Evolutionary conservation across 2,329 filamentous ascomycete genomes (phyloP).

Genomic region (Colletotrichum trifolii): DNA sequence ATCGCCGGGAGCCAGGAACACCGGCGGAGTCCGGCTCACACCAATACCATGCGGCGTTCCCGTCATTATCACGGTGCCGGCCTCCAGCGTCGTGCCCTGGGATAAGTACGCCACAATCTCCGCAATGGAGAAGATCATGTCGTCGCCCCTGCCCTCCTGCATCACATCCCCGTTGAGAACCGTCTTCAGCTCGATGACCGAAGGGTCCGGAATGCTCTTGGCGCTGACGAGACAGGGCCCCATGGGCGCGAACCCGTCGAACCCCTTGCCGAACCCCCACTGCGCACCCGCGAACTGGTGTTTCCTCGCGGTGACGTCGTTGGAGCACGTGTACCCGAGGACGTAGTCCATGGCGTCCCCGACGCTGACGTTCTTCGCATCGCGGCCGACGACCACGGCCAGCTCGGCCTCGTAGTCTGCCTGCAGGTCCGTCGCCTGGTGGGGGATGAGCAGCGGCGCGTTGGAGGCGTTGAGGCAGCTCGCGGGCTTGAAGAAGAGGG

Average conservation of each 20-base stretch:
- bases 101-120: conserved; percentile 41
- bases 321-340: conserved; percentile 66
- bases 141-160: conserved; percentile 39
- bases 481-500: conserved; percentile 56
- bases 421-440: conserved; percentile 53
- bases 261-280: conserved; percentile 63
- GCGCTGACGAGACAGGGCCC: conserved; percentile 43
- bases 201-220: conserved; percentile 23
- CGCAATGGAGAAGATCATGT: conserved; percentile 46
- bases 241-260: conserved; percentile 60
- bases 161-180: conserved; percentile 40
- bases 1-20: conserved; percentile 37
- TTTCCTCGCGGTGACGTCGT: conserved; percentile 65
- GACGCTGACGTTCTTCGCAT: conserved; percentile 59
- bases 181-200: conserved; percentile 35
- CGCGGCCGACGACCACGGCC: conserved; percentile 58
- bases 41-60: conserved; percentile 42
- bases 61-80: conserved; percentile 44
- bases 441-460: conserved; percentile 54
- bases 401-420: conserved; percentile 64
- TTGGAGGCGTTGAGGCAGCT: conserved; percentile 54
- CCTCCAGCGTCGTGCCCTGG: conserved; percentile 41
- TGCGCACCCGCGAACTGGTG: conserved; percentile 60
- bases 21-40: conserved; percentile 37
- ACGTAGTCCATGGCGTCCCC: conserved; percentile 61